phyloP scores from a whole-genome alignment of 257 asterid species.

The Verbena officinalis region DNA sequence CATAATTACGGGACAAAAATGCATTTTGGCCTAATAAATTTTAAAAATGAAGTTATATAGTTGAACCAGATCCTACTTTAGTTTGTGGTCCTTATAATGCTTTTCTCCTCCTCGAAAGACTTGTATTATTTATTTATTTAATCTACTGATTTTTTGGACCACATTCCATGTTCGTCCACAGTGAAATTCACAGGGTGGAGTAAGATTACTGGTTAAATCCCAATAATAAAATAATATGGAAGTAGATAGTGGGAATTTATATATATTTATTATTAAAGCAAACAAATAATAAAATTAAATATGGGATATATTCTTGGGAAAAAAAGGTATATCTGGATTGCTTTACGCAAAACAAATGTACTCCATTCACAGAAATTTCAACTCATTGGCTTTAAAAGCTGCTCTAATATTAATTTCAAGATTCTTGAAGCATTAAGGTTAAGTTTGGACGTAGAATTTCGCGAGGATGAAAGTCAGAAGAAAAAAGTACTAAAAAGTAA shows the following conservation, averaged over 20 bases:
- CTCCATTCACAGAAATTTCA: conserved; percentile 26
- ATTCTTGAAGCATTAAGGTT: conserved; percentile 3
- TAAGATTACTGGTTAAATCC: conserved; percentile 16
- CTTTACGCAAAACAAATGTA: conserved; percentile 23
- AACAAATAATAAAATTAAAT: too few relatives aligned
- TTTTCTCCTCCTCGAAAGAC: conserved; percentile 29
- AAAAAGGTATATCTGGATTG: conserved; percentile 25
- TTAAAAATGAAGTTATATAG: conserved; percentile 7
- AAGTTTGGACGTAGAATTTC: background rate
- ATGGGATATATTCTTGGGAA: conserved; percentile 40
- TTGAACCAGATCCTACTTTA: conserved; percentile 37
- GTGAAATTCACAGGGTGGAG: conserved; percentile 20
- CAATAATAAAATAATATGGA: conserved; percentile 18
- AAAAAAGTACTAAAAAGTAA: background rate
- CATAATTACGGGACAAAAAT: too few relatives aligned
- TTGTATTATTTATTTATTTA: conserved; percentile 18
- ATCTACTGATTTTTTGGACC: conserved; percentile 32
- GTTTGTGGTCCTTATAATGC: conserved; percentile 40
- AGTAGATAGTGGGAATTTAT: conserved; percentile 25
- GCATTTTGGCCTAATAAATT: background rate
- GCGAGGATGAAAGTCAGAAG: background rate
- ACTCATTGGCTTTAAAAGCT: conserved; percentile 37
- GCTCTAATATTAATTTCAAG: conserved; percentile 14
- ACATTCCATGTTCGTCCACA: conserved; percentile 37
- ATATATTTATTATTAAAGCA: conserved; percentile 8